Evolutionary conservation across 345 rosid species (phyloP), one percentile per base, ranked within the genome.

Genomic region (Eucalyptus sp.): DNA sequence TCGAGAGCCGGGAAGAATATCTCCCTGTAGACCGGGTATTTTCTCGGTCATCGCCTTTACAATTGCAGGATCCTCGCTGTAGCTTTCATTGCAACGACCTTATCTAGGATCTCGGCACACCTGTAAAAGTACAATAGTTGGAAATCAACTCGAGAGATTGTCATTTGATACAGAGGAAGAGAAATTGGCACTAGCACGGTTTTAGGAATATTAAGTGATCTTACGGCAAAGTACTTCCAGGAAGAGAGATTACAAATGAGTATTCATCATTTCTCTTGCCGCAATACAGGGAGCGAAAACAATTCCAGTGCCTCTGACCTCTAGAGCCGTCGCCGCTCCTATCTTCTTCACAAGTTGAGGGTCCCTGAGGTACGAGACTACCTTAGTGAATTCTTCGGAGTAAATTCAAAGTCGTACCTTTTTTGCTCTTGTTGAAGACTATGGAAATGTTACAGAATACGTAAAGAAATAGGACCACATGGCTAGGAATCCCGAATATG

Each of bases 291-390:
- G 98, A 41, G 99, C 97, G 64, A 97, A 97, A 7, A 60, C 95
- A 58, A 97, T 96, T 62, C 98, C 97, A 1, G 97, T 95, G 2
- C 97, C 98, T 92, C 99, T 91, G 90, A 96, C 97, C 95, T 97
- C 98, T 71, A 95, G 95, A 14, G 99, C 98, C 16, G 95, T 97
- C 14, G 97, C 97, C 81, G 93, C 95, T 18, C 98, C 98, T 88
- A 97, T 96, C 91, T 92, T 95, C 93, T 92, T 95, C 52, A 91
- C 94, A 88, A 96, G 97, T 13, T 89, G 91, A 84, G 98, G 96
- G 58, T 96, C 98, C 92, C 99, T 96, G 86, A 33, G 62, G 25
- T 20, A n/a, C 49, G 4, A 14, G 27, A 46, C 8, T 18, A 27
- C 52, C 86, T 46, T 46, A 15, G 41, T 48, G 51, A 14, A 13